Evolutionary conservation across 2,329 filamentous ascomycete species (phyloP).

Genomic region (Stemphylium beticola): DNA sequence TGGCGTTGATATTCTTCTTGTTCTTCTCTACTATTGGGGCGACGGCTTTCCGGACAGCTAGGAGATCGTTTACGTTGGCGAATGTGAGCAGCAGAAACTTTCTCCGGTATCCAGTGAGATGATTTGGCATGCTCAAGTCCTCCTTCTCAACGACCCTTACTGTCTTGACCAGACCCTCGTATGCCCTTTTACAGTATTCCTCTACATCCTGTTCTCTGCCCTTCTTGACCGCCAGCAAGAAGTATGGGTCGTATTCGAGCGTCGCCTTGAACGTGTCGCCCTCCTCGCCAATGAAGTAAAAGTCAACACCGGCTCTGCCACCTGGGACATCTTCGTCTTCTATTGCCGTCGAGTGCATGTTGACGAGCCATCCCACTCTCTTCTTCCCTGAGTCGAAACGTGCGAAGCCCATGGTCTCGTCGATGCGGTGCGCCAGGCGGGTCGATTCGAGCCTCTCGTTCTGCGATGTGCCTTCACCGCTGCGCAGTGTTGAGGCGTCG

Average conservation of each 20-base stretch:
- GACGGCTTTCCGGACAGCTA: slow-evolving; percentile 83
- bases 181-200: slow-evolving; percentile 85
- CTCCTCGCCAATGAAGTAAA: slow-evolving; percentile 83
- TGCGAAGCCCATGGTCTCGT: slow-evolving; percentile 92
- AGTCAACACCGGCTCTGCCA: slow-evolving; percentile 89
- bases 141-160: slow-evolving; percentile 85
- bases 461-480: slow-evolving; percentile 84
- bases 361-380: slow-evolving; percentile 90
- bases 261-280: slow-evolving; percentile 94
- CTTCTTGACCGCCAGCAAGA: slow-evolving; percentile 86
- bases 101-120: slow-evolving; percentile 86
- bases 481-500: slow-evolving; percentile 73
- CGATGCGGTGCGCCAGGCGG: slow-evolving; percentile 83
- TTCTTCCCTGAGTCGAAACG: slow-evolving; percentile 88
- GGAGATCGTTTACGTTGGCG: slow-evolving; percentile 82
- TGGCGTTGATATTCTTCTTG: slow-evolving; percentile 92
- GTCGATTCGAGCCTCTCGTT: slow-evolving; percentile 92
- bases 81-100: slow-evolving; percentile 89
- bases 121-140: slow-evolving; percentile 93
- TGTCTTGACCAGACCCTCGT: slow-evolving; percentile 80
- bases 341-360: slow-evolving; percentile 87
- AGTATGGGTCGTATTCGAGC: slow-evolving; percentile 95
- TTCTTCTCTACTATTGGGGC: slow-evolving; percentile 95
- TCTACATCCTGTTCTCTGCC: slow-evolving; percentile 92
- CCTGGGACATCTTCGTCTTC: slow-evolving; percentile 83